phyloP scores from a whole-genome alignment of 164 flowering plant genomes.

The Aristolochia contorta region DNA sequence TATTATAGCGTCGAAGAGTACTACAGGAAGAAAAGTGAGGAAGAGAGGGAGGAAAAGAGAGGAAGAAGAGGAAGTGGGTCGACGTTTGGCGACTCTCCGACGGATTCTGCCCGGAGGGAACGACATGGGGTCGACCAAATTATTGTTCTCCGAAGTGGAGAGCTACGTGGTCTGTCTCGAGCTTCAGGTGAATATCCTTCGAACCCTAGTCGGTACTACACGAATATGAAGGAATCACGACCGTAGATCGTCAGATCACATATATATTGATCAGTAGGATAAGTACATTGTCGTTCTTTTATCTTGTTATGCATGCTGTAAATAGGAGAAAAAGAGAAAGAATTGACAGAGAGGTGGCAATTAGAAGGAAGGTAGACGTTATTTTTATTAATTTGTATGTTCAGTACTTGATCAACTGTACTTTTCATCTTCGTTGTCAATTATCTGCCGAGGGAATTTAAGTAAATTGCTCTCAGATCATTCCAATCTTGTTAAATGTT shows the following conservation, averaged over 20 bases:
- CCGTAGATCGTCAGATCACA: too few relatives aligned
- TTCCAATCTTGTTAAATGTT: too few relatives aligned
- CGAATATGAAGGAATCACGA: too few relatives aligned
- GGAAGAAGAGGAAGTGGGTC: constrained; percentile 7
- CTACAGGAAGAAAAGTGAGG: neutral
- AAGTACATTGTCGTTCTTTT: neutral
- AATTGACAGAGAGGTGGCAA: neutral
- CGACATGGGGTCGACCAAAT: constrained; percentile 17
- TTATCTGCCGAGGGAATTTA: too few relatives aligned
- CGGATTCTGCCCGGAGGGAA: constrained; percentile 28
- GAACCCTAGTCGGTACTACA: constrained; percentile 13
- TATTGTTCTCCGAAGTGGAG: constrained; percentile 26
- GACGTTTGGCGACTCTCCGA: constrained; percentile 13
- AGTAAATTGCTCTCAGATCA: too few relatives aligned
- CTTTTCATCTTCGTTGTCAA: too few relatives aligned
- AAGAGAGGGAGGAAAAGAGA: constrained; percentile 3
- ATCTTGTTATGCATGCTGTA: neutral
- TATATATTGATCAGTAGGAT: too few relatives aligned
- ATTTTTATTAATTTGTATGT: too few relatives aligned
- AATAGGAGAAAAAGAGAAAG: constrained; percentile 2
- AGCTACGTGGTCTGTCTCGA: constrained; percentile 27
- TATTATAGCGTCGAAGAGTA: neutral
- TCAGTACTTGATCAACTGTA: too few relatives aligned
- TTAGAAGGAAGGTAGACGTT: neutral
- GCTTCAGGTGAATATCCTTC: constrained; percentile 25